Evolutionary conservation across 139 green algal genomes (phyloP).

Genomic region (Astrephomene gubernaculifera): DNA sequence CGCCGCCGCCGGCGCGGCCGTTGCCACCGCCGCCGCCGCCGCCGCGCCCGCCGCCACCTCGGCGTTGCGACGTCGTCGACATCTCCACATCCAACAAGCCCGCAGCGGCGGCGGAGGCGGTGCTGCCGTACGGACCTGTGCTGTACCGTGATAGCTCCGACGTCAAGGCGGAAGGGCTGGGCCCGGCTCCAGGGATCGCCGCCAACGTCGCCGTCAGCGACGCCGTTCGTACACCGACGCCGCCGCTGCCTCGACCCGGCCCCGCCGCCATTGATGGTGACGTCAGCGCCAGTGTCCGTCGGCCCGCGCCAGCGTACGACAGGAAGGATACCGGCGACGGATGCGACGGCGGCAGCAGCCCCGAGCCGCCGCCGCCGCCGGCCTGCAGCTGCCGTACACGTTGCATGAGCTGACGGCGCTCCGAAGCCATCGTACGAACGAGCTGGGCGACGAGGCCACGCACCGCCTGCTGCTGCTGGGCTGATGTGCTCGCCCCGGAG

Average conservation of each 20-base stretch:
- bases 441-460: slow-evolving; percentile 6
- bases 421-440: not conserved
- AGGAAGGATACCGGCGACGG: not conserved
- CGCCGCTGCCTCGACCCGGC: not conserved
- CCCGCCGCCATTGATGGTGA: not conserved
- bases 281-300: not conserved
- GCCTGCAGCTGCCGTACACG: not conserved
- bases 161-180: not conserved
- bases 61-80: not conserved
- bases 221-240: not conserved
- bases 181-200: not conserved
- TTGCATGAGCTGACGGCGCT: slow-evolving; percentile 10
- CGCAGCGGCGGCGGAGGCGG: not conserved
- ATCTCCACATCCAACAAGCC: not conserved
- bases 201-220: not conserved
- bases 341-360: not conserved
- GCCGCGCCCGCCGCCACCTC: not conserved
- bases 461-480: not conserved
- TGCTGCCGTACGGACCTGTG: slow-evolving; percentile 7
- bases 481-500: too few relatives aligned
- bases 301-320: not conserved
- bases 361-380: not conserved
- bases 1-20: not conserved
- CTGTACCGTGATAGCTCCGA: not conserved
- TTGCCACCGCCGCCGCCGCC: not conserved